Percentiles rank a stretch among this genome's conserved stretches.
phyloP scores from a whole-genome alignment of 1,139 yeast genomes.

The Suhomyces maxii region DNA sequence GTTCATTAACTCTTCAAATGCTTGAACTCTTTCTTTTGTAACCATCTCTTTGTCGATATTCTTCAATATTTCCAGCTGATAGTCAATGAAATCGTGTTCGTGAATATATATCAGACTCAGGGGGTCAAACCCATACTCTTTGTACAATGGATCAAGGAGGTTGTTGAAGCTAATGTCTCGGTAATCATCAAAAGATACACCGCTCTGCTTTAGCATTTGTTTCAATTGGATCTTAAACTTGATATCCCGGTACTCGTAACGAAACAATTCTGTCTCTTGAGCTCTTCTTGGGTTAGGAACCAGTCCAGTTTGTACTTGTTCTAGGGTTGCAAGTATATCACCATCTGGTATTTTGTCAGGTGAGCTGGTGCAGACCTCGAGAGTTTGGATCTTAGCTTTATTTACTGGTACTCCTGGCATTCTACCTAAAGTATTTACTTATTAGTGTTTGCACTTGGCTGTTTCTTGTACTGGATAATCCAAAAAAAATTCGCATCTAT shows the following conservation, averaged over 20 bases:
- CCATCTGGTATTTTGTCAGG: not conserved
- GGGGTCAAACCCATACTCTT: not conserved
- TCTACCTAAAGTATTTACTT: not conserved
- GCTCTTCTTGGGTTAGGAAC: not conserved
- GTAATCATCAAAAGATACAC: conserved; percentile 6
- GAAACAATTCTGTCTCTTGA: not conserved
- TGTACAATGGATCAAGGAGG: not conserved
- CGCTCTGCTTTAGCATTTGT: not conserved
- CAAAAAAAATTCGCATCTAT: too few relatives aligned
- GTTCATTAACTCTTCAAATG: not conserved
- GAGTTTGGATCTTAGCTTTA: not conserved
- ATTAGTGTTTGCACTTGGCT: too few relatives aligned
- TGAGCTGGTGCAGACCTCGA: not conserved
- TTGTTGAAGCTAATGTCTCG: conserved; percentile 1
- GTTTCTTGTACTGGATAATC: too few relatives aligned
- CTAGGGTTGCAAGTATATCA: not conserved
- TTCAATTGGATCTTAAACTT: conserved; percentile 16
- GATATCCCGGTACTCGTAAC: conserved; percentile 8
- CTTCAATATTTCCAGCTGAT: conserved; percentile 13
- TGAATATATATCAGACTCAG: conserved; percentile 12
- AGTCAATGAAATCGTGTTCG: conserved; percentile 18
- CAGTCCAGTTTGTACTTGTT: not conserved
- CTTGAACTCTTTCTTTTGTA: not conserved
- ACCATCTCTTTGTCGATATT: not conserved
- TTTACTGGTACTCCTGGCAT: not conserved